Base-by-base conservation (phyloP, 352 stramenopile genomes). In the Globisporangium emineosum region DNA sequence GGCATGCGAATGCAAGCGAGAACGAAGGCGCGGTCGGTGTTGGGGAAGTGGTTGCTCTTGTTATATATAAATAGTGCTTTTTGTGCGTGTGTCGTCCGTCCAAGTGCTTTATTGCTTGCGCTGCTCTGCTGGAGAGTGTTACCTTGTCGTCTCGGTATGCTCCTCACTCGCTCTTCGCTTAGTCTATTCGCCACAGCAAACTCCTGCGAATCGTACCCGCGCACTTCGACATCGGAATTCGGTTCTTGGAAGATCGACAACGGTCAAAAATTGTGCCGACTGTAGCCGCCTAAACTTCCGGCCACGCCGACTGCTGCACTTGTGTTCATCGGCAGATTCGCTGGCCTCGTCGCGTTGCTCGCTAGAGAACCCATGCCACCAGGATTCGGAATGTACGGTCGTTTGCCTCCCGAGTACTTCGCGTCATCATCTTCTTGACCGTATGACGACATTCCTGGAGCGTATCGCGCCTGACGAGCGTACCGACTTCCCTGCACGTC, bases 391-490 rank as follows among this genome's bases (percentile, higher is more conserved):
- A 79, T 63, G 64, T 88, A 93, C 51, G 79, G 72, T 13, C 73
- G 72, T n/a, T 70, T 78, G 45, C 76, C 74, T 2, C 72, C 73
- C 8, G 82, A 90, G 64, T 88, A 91, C 49, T 81, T 89, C 13
- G 69, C 66, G 45, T 68, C 68, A 15, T 89, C 81, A 32, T 79
- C 73, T 52, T 91, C 81, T 21, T 76, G 72, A 42, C 72, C 60
- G 32, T 83, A 81, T 2, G 66, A 79, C 2, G 66, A 35, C 73
- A 93, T 81, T 7, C 85, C 83, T 15, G 86, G 84, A 0, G 79
- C 84, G 58, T 95, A 93, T 59, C 85, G 75, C 60, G 86, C 83
- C 80, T 93, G 83, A 10, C 84, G 75, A 17, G 81, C 86, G 69
- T 95, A 95, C 37, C 86, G 78, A 72, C 81, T 93, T 23, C 83